Conservation (phyloP, 2,329 filamentous ascomycete genomes). For the Raffaelea ambrosiae region DNA sequence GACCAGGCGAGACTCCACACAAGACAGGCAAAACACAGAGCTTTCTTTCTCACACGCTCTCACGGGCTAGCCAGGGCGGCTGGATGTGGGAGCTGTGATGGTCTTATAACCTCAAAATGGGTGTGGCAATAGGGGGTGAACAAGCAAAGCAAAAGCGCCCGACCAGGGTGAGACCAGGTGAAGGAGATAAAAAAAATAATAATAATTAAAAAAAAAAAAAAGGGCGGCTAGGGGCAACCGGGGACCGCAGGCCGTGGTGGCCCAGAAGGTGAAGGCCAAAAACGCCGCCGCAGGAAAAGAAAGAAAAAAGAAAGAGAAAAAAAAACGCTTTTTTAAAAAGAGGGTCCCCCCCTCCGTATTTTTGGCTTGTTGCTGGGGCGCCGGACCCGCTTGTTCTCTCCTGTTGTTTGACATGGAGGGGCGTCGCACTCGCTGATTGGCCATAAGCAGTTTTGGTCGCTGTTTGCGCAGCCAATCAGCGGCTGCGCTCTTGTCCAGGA, state of each 20-base stretch:
- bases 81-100: conserved; percentile 8
- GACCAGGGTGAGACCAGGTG: neutral
- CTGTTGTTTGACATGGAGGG: conserved; percentile 4
- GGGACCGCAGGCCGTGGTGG: too few species aligned
- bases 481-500: too few species aligned
- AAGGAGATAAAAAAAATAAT: too few species aligned
- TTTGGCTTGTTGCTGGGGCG: conserved; percentile 1
- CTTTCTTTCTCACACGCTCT: neutral
- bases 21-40: neutral
- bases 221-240: neutral
- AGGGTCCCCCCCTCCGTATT: neutral
- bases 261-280: too few species aligned
- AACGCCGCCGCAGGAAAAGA: too few species aligned
- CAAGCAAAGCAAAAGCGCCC: too few species aligned
- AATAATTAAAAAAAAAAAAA: neutral
- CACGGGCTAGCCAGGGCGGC: neutral
- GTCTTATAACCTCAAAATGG: conserved; percentile 5
- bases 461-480: conserved; percentile 8
- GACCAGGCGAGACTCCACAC: too few species aligned
- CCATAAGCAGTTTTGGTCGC: neutral
- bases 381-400: neutral
- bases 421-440: conserved; percentile 5
- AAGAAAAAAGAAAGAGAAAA: neutral
- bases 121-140: too few species aligned
- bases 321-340: too few species aligned